Base-by-base conservation (phyloP, 805 yeast species). In the Saccharomyces jurei region DNA sequence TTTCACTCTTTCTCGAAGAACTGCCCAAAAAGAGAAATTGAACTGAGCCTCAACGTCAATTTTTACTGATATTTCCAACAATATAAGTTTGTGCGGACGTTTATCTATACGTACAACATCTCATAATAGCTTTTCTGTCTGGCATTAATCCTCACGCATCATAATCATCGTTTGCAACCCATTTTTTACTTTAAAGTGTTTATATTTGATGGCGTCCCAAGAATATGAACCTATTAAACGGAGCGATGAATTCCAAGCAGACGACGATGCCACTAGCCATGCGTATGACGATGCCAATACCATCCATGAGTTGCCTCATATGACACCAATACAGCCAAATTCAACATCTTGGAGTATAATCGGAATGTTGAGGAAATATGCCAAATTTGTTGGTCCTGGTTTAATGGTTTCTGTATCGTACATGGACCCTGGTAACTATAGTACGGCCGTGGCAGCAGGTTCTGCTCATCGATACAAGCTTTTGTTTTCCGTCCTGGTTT, bases 391-490 rank as follows among this genome's bases (percentile, higher is more conserved):
- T n/a, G 98, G 98, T 0, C 98, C 98, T 0, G 98, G 99, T 0
- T 74, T 92, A 50, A 86, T 92, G 96, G 96, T 94, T 1, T 80
- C 91, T 4, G 96, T 92, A 32, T 92, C 97, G 0, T 94, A 91
- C 69, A 89, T 94, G 89, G 98, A 92, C 64, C 98, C 99, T 0
- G 99, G 99, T 4, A 92, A 94, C 72, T 92, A 91, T 71, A 86
- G 96, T 41, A 89, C 97, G 0, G 96, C 94, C 9, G 96, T 92
- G 13, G 87, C 94, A 8, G 94, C 95, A 1, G 96, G 96, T n/a
- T 86, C 96, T 31, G 85, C 88, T 28, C 89, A 86, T 68, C 81
- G 85, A 60, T 92, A 85, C 68, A 84, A 87, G 56, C 74, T 91
- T 32, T 70, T 92, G 30, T 91, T 90, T 67, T 83, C 91, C 25